A percentile compares a stretch with the other conserved stretches of the same genome.
Evolutionary conservation across 169 alveolate genomes (phyloP).

Genomic region (Cryptosporidium baileyi): DNA sequence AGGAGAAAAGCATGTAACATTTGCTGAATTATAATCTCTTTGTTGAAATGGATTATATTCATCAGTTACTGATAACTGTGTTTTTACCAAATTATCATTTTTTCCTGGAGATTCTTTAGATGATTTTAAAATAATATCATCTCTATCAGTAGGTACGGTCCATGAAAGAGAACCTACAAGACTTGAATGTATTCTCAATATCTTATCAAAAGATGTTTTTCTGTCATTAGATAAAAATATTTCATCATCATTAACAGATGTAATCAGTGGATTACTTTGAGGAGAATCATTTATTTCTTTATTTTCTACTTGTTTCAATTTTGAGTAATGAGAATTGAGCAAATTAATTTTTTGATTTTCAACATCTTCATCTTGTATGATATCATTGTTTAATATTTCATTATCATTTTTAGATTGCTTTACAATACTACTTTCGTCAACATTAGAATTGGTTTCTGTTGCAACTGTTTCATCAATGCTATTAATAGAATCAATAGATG

Average conservation of each 20-base stretch:
- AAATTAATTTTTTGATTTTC: slow-evolving; percentile 5
- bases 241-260: slow-evolving; percentile 20
- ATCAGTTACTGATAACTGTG: not conserved
- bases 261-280: not conserved
- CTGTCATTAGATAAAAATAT: slow-evolving; percentile 21
- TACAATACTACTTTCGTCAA: slow-evolving; percentile 15
- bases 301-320: not conserved
- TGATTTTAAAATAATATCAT: slow-evolving; percentile 27
- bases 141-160: slow-evolving; percentile 43
- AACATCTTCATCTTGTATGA: not conserved
- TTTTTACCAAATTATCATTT: not conserved
- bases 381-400: not conserved
- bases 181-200: slow-evolving; percentile 50
- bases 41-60: slow-evolving; percentile 60
- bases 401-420: slow-evolving; percentile 16
- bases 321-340: not conserved
- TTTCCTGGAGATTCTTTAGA: not conserved
- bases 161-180: slow-evolving; percentile 55
- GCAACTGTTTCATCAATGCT: slow-evolving; percentile 40
- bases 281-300: not conserved
- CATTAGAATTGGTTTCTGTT: slow-evolving; percentile 51
- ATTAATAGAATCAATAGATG: slow-evolving; percentile 43
- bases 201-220: slow-evolving; percentile 61
- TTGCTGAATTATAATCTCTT: slow-evolving; percentile 35
- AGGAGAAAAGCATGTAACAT: slow-evolving; percentile 69